Percentiles rank a stretch among this genome's conserved stretches.
These are phyloP conservation scores for Gillenia trifoliata DNA, from an alignment of 306 rosid species.

Conservation along the genomic window DNA sequence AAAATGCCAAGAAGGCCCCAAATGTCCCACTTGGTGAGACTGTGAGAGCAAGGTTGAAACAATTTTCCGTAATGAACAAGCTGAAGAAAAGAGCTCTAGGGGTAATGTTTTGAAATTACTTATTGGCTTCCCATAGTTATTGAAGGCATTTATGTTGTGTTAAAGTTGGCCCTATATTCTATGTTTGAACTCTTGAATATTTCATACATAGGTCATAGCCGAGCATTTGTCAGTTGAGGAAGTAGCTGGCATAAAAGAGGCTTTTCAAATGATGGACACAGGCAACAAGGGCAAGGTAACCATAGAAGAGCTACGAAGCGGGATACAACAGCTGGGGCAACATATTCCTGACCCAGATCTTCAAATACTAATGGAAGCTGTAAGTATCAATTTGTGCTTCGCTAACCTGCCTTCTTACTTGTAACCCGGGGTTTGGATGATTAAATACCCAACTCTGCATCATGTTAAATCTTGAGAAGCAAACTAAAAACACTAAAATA, in stretches of 20 bases:
- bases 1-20: slow-evolving; percentile 57
- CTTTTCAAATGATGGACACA: slow-evolving; percentile 48
- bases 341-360: slow-evolving; percentile 54
- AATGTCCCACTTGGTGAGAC: slow-evolving; percentile 58
- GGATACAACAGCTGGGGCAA: slow-evolving; percentile 53
- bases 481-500: not conserved
- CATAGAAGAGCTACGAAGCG: slow-evolving; percentile 43
- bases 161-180: not conserved
- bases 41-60: slow-evolving; percentile 57
- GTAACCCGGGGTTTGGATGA: not conserved
- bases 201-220: slow-evolving; percentile 43
- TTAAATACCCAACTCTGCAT: not conserved
- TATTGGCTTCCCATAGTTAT: not conserved
- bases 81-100: slow-evolving; percentile 57
- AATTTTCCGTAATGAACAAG: slow-evolving; percentile 61
- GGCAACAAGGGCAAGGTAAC: slow-evolving; percentile 42
- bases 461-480: not conserved
- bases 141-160: not conserved
- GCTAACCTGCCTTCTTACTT: not conserved
- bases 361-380: slow-evolving; percentile 51
- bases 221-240: slow-evolving; percentile 57
- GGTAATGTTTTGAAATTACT: slow-evolving; percentile 24
- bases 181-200: not conserved
- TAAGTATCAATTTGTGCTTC: slow-evolving; percentile 24
- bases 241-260: slow-evolving; percentile 60